Evolutionary conservation across 352 stramenopile genomes (phyloP).

Genomic region (Phytophthora citrophthora): DNA sequence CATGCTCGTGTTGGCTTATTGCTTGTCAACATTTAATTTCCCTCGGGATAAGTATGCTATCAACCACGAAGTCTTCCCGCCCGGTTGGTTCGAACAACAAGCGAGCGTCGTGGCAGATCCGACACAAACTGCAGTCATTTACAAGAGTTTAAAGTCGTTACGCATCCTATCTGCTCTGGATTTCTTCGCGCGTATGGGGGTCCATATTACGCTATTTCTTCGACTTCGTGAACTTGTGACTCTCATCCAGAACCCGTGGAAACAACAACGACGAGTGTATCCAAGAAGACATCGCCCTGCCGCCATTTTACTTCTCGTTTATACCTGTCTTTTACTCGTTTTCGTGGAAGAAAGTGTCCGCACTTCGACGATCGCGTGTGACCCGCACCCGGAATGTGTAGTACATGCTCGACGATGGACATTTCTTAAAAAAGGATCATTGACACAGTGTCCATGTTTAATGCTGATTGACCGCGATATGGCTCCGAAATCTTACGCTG

Average conservation of each 20-base stretch:
- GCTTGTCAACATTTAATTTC: conserved; percentile 39
- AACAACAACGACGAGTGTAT: conserved; percentile 9
- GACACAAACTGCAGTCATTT: conserved; percentile 30
- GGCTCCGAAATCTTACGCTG: conserved; percentile 23
- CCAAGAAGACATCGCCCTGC: conserved; percentile 23
- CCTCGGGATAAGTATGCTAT: conserved; percentile 35
- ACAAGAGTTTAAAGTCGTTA: conserved; percentile 39
- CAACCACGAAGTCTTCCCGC: conserved; percentile 41
- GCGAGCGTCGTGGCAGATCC: conserved; percentile 36
- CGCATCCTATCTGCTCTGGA: conserved; percentile 32
- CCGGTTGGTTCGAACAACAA: conserved; percentile 34
- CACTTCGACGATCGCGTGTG: conserved; percentile 25
- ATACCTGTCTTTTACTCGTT: conserved; percentile 14
- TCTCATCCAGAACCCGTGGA: conserved; percentile 13
- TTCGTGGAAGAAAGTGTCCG: conserved; percentile 31
- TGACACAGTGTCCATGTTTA: conserved; percentile 48
- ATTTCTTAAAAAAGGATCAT: conserved; percentile 4
- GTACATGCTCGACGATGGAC: conserved; percentile 39
- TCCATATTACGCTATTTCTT: conserved; percentile 27
- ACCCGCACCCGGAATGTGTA: conserved; percentile 31
- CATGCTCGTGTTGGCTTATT: conserved; percentile 39
- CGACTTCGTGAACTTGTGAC: conserved; percentile 21
- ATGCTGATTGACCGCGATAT: conserved; percentile 41
- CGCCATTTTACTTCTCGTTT: conserved; percentile 4
- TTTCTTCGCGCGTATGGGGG: conserved; percentile 37